Evolutionary conservation across 1,284 basidiomycete genomes (phyloP).

Genomic region (Irpex sp.): DNA sequence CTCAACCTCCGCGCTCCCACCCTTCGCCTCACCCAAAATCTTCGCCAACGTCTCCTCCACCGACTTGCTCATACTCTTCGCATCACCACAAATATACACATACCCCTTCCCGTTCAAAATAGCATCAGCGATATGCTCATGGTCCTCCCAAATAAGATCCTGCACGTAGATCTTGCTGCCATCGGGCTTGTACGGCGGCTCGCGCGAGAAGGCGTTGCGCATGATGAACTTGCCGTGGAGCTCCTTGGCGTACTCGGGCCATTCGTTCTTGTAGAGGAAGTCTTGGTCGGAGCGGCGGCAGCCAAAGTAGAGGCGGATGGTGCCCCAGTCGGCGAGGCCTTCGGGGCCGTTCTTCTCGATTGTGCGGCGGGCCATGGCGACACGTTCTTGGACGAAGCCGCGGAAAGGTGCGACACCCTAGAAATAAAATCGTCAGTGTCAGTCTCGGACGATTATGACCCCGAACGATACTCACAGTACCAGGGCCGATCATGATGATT

Average conservation of each 20-base stretch:
- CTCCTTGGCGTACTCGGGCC: constrained; percentile 84
- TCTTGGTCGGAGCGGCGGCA: constrained; percentile 87
- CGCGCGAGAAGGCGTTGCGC: constrained; percentile 87
- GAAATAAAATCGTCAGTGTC: too few species aligned
- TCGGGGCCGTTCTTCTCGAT: constrained; percentile 91
- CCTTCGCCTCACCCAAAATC: constrained; percentile 93
- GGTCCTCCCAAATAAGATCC: constrained; percentile 88
- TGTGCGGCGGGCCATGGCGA: constrained; percentile 90
- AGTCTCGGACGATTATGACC: too few species aligned
- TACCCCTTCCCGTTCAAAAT: constrained; percentile 94
- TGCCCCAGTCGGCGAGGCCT: constrained; percentile 93
- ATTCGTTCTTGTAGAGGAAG: constrained; percentile 94
- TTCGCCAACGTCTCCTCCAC: constrained; percentile 86
- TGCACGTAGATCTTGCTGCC: constrained; percentile 98
- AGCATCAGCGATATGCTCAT: constrained; percentile 78
- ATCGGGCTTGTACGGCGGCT: constrained; percentile 81
- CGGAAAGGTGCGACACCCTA: constrained; percentile 98
- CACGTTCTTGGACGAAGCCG: constrained; percentile 96
- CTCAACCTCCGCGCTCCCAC: constrained; percentile 80
- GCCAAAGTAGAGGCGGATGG: constrained; percentile 93
- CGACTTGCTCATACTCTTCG: constrained; percentile 92
- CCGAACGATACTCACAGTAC: constrained; percentile 67
- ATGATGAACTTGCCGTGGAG: constrained; percentile 90
- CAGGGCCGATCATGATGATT: constrained; percentile 98
- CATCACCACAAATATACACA: constrained; percentile 95